Evolutionary conservation across 768 basidiomycete genomes (phyloP).

Genomic region (Megacollybia marginata): DNA sequence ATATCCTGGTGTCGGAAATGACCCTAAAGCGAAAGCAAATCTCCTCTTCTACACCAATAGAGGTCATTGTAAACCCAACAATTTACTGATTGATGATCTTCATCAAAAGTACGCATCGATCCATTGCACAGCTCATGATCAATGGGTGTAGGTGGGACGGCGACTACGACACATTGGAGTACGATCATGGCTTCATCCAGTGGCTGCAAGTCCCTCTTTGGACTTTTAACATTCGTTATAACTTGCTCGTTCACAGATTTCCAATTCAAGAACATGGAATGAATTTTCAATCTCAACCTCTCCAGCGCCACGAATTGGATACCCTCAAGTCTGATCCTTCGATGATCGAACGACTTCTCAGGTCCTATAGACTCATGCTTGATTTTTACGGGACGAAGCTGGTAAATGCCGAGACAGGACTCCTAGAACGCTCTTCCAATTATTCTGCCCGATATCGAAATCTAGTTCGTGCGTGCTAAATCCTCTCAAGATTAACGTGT

Average conservation of each 20-base stretch:
- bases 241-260: slow-evolving; percentile 41
- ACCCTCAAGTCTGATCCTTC: slow-evolving; percentile 43
- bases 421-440: slow-evolving; percentile 45
- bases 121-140: not conserved
- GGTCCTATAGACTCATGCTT: slow-evolving; percentile 67
- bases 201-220: slow-evolving; percentile 52
- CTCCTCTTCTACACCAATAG: slow-evolving; percentile 55
- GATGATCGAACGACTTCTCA: slow-evolving; percentile 42
- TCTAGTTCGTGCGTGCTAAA: slow-evolving; percentile 48
- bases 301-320: slow-evolving; percentile 57
- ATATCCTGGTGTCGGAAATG: slow-evolving; percentile 40
- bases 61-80: slow-evolving; percentile 52
- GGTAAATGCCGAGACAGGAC: slow-evolving; percentile 47
- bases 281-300: slow-evolving; percentile 60
- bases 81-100: slow-evolving; percentile 53
- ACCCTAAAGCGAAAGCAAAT: slow-evolving; percentile 33
- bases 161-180: slow-evolving; percentile 55
- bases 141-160: slow-evolving; percentile 48
- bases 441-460: slow-evolving; percentile 54
- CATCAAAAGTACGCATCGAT: slow-evolving; percentile 40
- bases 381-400: slow-evolving; percentile 77
- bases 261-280: slow-evolving; percentile 71
- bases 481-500: not conserved
- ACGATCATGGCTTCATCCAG: slow-evolving; percentile 68
- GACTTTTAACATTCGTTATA: not conserved